A percentile compares a stretch with the other conserved stretches of the same genome.
These are phyloP conservation scores for Ustilago hordei DNA, from an alignment of 1,284 basidiomycete genomes.

Conservation along the genomic window DNA sequence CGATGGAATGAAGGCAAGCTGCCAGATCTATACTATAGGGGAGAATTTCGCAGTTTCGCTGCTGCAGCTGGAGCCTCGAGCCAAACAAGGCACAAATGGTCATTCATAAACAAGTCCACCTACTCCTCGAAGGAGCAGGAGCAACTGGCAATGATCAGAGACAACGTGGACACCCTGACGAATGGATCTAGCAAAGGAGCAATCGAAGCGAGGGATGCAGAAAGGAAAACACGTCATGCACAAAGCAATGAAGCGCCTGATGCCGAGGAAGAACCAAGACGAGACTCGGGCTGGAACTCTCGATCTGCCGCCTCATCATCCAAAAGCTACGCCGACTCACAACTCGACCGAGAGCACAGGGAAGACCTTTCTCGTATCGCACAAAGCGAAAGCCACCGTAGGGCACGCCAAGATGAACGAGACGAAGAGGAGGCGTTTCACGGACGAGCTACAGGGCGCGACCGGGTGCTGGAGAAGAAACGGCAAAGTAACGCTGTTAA, in stretches of 20 bases:
- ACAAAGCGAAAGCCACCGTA: conserved; percentile 1
- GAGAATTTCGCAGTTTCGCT: conserved; percentile 9
- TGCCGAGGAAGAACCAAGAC: conserved; percentile 3
- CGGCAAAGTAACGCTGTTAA: conserved; percentile 27
- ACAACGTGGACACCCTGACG: conserved; percentile 52
- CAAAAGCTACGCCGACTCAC: conserved; percentile 11
- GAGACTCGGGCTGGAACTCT: conserved; percentile 31
- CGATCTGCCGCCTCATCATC: neutral
- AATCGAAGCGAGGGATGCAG: conserved; percentile 42
- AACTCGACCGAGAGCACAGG: conserved; percentile 24
- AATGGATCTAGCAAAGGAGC: conserved; percentile 44
- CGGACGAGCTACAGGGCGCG: conserved; percentile 52
- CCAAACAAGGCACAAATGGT: conserved; percentile 49
- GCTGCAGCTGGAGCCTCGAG: conserved; percentile 10
- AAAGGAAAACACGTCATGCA: conserved; percentile 14
- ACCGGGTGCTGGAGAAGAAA: conserved; percentile 46
- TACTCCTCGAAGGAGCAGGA: conserved; percentile 33
- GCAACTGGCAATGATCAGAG: conserved; percentile 31
- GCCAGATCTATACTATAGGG: conserved; percentile 25
- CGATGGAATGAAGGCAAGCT: conserved; percentile 49
- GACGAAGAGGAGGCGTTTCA: conserved; percentile 27
- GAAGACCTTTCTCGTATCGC: conserved; percentile 14
- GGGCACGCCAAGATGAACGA: conserved; percentile 1
- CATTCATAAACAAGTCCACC: conserved; percentile 16
- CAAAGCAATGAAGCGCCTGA: neutral